phyloP scores from a whole-genome alignment of 805 yeast genomes.

The Allodekkera sacchari region DNA sequence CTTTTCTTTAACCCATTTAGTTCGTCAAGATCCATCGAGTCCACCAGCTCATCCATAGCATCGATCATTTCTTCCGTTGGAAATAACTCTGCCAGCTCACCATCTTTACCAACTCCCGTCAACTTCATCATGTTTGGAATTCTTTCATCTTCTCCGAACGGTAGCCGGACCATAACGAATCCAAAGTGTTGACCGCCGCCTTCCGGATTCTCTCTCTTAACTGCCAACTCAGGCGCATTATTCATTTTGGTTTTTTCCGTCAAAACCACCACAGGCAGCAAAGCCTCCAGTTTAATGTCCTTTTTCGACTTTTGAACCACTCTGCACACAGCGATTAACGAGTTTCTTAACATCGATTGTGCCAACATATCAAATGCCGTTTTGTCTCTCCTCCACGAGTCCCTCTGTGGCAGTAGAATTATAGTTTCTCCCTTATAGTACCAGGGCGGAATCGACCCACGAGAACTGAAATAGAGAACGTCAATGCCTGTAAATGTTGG shows the following conservation, averaged over 20 bases:
- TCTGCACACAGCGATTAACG: slow-evolving; percentile 52
- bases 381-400: slow-evolving; percentile 24
- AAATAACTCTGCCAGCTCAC: slow-evolving; percentile 20
- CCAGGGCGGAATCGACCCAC: slow-evolving; percentile 45
- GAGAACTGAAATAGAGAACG: slow-evolving; percentile 50
- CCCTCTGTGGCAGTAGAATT: slow-evolving; percentile 28
- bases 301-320: slow-evolving; percentile 43
- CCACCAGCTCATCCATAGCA: slow-evolving; percentile 36
- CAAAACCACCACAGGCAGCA: slow-evolving; percentile 38
- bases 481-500: slow-evolving; percentile 48
- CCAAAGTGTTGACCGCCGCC: slow-evolving; percentile 22
- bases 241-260: slow-evolving; percentile 12
- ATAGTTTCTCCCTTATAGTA: slow-evolving; percentile 52
- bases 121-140: slow-evolving; percentile 38
- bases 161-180: slow-evolving; percentile 47
- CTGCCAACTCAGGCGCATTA: slow-evolving; percentile 11
- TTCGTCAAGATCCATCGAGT: slow-evolving; percentile 33
- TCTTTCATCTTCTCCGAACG: slow-evolving; percentile 70
- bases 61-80: slow-evolving; percentile 32
- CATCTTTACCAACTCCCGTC: slow-evolving; percentile 27
- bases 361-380: slow-evolving; percentile 39
- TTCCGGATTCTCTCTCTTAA: no score
- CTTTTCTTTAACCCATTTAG: slow-evolving; percentile 6
- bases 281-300: slow-evolving; percentile 43
- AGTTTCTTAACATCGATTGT: slow-evolving; percentile 39